Percentiles rank a stretch among this genome's conserved stretches.
These are phyloP conservation scores for Furcasterigmium furcatum DNA, from an alignment of 2,329 filamentous ascomycete genomes.

Conservation along the genomic window DNA sequence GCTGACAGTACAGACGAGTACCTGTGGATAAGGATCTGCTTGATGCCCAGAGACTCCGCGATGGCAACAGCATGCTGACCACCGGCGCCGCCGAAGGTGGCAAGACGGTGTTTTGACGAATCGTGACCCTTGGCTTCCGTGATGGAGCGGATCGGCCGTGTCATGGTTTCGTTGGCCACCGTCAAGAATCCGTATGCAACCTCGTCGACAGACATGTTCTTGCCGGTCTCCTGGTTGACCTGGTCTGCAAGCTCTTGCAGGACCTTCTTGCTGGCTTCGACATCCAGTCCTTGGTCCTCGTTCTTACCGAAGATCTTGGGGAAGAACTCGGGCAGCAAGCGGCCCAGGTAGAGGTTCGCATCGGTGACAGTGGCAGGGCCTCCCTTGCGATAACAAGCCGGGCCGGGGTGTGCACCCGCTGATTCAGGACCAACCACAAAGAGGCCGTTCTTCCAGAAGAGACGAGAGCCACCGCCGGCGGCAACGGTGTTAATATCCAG, in stretches of 20 bases:
- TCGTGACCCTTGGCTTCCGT: slow-evolving; percentile 93
- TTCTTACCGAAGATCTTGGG: slow-evolving; percentile 93
- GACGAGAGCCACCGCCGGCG: slow-evolving; percentile 77
- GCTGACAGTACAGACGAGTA: slow-evolving; percentile 89
- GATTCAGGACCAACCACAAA: slow-evolving; percentile 91
- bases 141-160: slow-evolving; percentile 80
- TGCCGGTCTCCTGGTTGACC: slow-evolving; percentile 73
- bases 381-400: slow-evolving; percentile 86
- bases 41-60: slow-evolving; percentile 78
- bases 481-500: slow-evolving; percentile 95
- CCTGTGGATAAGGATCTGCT: slow-evolving; percentile 79
- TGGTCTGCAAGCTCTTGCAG: slow-evolving; percentile 74
- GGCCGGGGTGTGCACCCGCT: slow-evolving; percentile 83
- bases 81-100: slow-evolving; percentile 88
- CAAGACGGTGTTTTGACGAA: slow-evolving; percentile 83
- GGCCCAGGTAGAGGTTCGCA: slow-evolving; percentile 81
- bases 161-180: slow-evolving; percentile 91
- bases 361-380: slow-evolving; percentile 92
- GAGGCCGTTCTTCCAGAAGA: slow-evolving; percentile 86
- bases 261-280: slow-evolving; percentile 68
- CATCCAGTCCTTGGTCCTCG: slow-evolving; percentile 77
- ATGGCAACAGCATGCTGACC: slow-evolving; percentile 93
- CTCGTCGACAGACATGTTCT: slow-evolving; percentile 72
- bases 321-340: slow-evolving; percentile 86
- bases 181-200: slow-evolving; percentile 87